Evolutionary conservation across 257 asterid species (phyloP), one percentile per base, ranked within the genome.

Genomic region (Paulownia fortunei): DNA sequence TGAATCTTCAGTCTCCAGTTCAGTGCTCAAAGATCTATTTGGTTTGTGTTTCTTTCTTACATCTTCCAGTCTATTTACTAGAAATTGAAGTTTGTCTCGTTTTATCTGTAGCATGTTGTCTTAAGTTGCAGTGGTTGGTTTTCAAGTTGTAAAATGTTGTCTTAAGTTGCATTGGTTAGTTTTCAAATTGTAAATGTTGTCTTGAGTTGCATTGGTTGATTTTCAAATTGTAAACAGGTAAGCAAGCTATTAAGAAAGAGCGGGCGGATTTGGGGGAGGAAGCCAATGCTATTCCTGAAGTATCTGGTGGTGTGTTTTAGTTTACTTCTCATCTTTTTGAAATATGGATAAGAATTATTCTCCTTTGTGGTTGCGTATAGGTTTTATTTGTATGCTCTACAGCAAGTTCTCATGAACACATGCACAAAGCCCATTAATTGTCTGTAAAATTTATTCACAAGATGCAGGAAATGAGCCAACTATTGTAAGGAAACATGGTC

Each of bases 31-130:
- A 56, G 59, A 51, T 30, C 74, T 59, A 61, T 55, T 2, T 72
- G 83, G 86, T 86, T 66, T 62, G 79, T 76, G 18, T 71, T 34
- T 55, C 61, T 72, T 41, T 84, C 58, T 42, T 64, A 30, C 37
- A 26, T 13, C 64, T 3, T 76, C 61, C 18, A 26, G 11, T 23
- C 10, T 6, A n/a, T 30, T 67, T 26, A 37, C 46, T 3, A 37
- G 36, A 52, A n/a, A 65, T 24, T 63, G 49, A 27, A 55, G 52
- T n/a, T 13, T 10, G n/a, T 59, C 21, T 23, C 6, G 0, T 77
- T 46, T 72, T 68, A 51, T 60, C 11, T 30, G 10, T 49, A 47
- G 44, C 52, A 21, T 66, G 39, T 37, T 32, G 24, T 68, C 66
- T 77, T 24, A 21, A 69, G 26, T 75, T 73, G 42, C 30, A 42